phyloP scores from a whole-genome alignment of 2,329 filamentous ascomycete species.

The Curvularia sp. region DNA sequence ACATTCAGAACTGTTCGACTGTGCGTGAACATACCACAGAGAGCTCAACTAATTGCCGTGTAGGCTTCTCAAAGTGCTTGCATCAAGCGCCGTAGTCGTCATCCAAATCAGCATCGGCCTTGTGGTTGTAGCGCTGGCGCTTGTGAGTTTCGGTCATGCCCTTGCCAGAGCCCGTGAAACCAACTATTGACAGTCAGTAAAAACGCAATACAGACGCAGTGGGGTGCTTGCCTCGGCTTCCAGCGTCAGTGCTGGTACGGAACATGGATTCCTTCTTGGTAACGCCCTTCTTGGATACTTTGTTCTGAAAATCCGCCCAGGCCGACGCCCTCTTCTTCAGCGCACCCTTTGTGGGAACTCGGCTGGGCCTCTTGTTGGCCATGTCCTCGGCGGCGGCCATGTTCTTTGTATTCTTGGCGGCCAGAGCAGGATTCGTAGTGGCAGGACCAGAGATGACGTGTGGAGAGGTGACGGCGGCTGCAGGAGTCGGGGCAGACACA shows the following conservation, averaged over 20 bases:
- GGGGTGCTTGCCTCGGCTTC: constrained; percentile 75
- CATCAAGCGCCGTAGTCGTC: constrained; percentile 23
- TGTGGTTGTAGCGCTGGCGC: constrained; percentile 81
- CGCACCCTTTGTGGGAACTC: constrained; percentile 88
- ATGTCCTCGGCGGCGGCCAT: constrained; percentile 67
- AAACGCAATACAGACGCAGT: neutral
- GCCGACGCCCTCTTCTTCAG: constrained; percentile 89
- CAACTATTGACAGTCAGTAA: constrained; percentile 66
- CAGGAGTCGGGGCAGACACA: constrained; percentile 60
- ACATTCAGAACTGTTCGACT: neutral
- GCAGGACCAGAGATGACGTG: constrained; percentile 70
- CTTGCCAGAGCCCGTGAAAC: constrained; percentile 94
- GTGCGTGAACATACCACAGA: constrained; percentile 16
- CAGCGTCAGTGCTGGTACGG: constrained; percentile 83
- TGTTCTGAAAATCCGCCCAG: constrained; percentile 91
- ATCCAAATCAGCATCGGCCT: constrained; percentile 39
- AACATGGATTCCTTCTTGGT: constrained; percentile 99
- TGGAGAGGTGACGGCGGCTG: constrained; percentile 50
- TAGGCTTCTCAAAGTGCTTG: constrained; percentile 13
- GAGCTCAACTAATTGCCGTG: neutral
- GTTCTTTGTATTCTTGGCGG: constrained; percentile 68
- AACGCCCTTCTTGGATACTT: constrained; percentile 62
- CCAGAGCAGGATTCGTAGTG: constrained; percentile 72
- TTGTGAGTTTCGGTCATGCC: constrained; percentile 92
- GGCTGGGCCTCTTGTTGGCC: constrained; percentile 72